Base-by-base conservation (phyloP, 1,284 basidiomycete species). In the Ustilago trichophora region DNA sequence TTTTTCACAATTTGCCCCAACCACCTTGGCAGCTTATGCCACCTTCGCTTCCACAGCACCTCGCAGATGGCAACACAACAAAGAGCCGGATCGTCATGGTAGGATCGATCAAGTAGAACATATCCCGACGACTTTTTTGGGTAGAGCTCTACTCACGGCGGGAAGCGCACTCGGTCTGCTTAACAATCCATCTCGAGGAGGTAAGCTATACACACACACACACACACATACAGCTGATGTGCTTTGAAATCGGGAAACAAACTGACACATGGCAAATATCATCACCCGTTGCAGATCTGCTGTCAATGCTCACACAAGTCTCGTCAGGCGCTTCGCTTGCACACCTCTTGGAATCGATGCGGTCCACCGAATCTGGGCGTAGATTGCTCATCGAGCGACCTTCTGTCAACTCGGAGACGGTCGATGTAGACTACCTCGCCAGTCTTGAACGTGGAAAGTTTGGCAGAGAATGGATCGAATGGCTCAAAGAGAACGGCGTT, bases 401-500 rank as follows among this genome's bases (percentile, higher is more conserved):
- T 4, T 85, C 89, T 31, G 87, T 98, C 60, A 92, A 89, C 74
- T 88, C 90, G 2, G 82, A 84, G 11, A 92, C 90, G 0, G 85
- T 98, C 41, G 86, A 93, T 77, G 87, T 97, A 83, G 82, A 86
- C 47, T 59, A 62, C 13, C 83, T 86, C 35, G 85, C 93, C 3
- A 85, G 85, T 0, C 85, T 93, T 37, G 88, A 89, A 1, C 87
- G 91, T 51, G 91, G 90, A 2, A 92, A 91, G 0, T 89, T 98
- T 69, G 96, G 95, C 3, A 84, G 88, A 57, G 88, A 91, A 51
- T 98, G 98, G 82, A 86, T 89, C 52, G 90, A 89, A 50, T 99
- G 96, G 95, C 86, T 98, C 5, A 88, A 92, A 63, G 86, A 89
- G 35, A 92, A 91, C 81, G 88, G 89, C 4, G 90, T 98, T n/a